These are phyloP conservation scores for Candida vaughaniae DNA, from an alignment of 805 yeast species.

Conservation along the genomic window DNA sequence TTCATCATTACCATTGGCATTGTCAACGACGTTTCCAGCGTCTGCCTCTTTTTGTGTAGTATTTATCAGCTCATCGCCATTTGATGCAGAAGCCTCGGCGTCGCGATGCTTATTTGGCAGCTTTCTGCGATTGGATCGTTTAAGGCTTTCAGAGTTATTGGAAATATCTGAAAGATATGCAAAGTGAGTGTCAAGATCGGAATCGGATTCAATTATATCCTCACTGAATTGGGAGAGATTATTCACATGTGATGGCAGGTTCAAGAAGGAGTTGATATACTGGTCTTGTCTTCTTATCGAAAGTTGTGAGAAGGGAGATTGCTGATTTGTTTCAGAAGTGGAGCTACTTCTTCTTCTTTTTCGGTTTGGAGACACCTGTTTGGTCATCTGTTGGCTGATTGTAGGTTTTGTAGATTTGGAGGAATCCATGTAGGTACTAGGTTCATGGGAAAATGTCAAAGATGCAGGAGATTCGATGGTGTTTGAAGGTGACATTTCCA, in stretches of 20 bases:
- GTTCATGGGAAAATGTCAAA: neutral
- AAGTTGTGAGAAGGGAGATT: no score
- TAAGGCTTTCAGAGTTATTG: neutral
- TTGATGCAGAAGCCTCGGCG: no score
- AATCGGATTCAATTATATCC: neutral
- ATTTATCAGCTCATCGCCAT: no score
- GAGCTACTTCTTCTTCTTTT: neutral
- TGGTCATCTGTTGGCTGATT: no score
- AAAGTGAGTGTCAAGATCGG: conserved; percentile 1
- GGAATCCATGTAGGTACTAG: neutral
- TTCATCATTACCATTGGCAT: no score
- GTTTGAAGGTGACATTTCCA: neutral
- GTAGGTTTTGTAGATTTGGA: neutral
- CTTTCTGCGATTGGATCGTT: neutral
- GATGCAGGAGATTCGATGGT: neutral
- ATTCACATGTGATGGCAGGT: neutral
- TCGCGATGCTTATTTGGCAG: no score
- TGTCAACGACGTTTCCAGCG: no score
- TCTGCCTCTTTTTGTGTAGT: no score
- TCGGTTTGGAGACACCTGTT: neutral
- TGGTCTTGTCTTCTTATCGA: neutral
- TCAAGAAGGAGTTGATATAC: no score
- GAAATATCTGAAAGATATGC: conserved; percentile 3
- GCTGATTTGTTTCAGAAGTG: neutral
- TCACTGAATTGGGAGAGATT: conserved; percentile 1